phyloP scores from a whole-genome alignment of 768 basidiomycete genomes.

The Tylopilus plumbeoviolaceoides region DNA sequence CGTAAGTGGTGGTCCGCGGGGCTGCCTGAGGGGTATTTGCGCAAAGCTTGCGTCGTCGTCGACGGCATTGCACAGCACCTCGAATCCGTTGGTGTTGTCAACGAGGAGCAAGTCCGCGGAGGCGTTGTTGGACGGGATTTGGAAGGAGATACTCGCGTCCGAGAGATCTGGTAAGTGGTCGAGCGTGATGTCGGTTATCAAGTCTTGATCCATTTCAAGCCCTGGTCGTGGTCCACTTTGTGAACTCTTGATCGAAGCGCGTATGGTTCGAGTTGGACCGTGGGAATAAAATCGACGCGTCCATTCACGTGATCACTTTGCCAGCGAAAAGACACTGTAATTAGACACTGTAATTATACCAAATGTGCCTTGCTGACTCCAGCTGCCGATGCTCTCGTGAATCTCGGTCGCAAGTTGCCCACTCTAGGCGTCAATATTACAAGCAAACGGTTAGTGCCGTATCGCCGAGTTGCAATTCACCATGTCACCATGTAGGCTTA shows the following conservation, averaged over 20 bases:
- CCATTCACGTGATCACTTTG: constrained; percentile 23
- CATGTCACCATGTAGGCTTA: constrained; percentile 17
- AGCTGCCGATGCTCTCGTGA: not conserved
- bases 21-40: constrained; percentile 27
- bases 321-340: not conserved
- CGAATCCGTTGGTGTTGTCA: constrained; percentile 37
- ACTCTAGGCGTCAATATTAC: not conserved
- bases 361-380: not conserved
- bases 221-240: constrained; percentile 2
- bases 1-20: constrained; percentile 32
- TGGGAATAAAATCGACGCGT: constrained; percentile 29
- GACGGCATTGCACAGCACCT: constrained; percentile 35
- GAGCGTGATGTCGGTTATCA: constrained; percentile 41
- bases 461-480: not conserved
- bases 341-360: not conserved
- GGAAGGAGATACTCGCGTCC: constrained; percentile 38
- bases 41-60: constrained; percentile 36
- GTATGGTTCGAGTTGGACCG: constrained; percentile 11
- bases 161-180: constrained; percentile 56
- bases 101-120: constrained; percentile 34
- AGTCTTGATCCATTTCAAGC: constrained; percentile 16
- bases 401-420: not conserved
- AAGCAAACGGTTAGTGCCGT: not conserved
- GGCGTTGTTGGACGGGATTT: constrained; percentile 42
- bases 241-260: not conserved